Base-by-base conservation (phyloP, 2,329 filamentous ascomycete species). In the Phialemoniopsis sp. region DNA sequence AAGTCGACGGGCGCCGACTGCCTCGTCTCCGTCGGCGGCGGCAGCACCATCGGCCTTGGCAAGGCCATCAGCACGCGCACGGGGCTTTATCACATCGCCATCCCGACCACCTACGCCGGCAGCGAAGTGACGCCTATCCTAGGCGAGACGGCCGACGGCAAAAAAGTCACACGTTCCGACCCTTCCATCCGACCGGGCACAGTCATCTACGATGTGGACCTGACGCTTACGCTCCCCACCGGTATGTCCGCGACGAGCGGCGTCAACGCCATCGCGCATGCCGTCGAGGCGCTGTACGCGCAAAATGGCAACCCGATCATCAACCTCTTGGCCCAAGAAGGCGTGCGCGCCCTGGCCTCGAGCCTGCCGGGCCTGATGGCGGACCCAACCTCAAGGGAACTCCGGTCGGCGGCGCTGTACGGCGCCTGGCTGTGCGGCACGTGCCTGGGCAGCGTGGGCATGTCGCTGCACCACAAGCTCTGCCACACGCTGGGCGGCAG, bases 401-500 rank as follows among this genome's bases (percentile, higher is more conserved):
- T 4, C 17, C 12, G 2, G 19, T 32, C 9, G 76, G 56, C 56
- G 3, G 78, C 78, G 13, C 67, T 77, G 2, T 82, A 82, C 50
- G 80, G 79, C 16, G 79, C 80, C 29, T 84, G 78, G 77, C 70
- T 84, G 2, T 83, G 78, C 48, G 78, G 78, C 26, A 70, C 66
- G 17, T 80, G 76, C 48, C 65, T 83, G 1, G 79, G 78, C 6
- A 72, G 63, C 42, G 74, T 78, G 3, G 70, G 70, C 38, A 83
- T 84, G 76, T 70, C 76, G 3, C 67, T 85, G 13, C 81, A 85
- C 52, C 80, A 85, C 58, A 85, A 85, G 54, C 68, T 85, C 3
- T 83, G 79, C 59, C 80, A 85, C 52, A 76, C 75, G 0, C 63
- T 84, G 2, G 80, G 80, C 17, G 81, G 80, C 8, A 74, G 67